Conservation (phyloP, 202 grass and related monocot genomes). For the Hordeum pubiflorum region DNA sequence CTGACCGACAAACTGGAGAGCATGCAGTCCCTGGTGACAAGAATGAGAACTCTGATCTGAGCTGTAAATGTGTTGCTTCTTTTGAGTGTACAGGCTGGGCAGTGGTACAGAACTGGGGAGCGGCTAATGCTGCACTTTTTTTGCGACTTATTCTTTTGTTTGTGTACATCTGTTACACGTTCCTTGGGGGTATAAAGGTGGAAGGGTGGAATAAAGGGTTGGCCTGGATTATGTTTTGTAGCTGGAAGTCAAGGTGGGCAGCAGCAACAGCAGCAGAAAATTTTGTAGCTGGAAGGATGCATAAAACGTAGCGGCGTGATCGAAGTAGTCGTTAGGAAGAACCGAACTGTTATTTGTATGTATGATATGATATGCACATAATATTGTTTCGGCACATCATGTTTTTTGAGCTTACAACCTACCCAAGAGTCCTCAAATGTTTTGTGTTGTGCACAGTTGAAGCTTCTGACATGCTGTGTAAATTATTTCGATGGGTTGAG, state of each 20-base stretch:
- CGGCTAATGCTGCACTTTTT: conserved; percentile 25
- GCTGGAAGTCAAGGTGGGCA: not conserved
- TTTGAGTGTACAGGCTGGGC: conserved; percentile 27
- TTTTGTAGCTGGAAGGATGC: not conserved
- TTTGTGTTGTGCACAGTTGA: no score
- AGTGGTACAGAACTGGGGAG: conserved; percentile 23
- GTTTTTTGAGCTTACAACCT: no score
- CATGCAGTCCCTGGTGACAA: conserved; percentile 74
- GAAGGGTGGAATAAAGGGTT: conserved; percentile 24
- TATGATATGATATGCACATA: not conserved
- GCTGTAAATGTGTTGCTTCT: conserved; percentile 14
- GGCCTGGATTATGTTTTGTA: conserved; percentile 36
- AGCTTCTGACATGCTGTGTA: no score
- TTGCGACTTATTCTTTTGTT: conserved; percentile 34
- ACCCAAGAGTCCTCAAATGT: no score
- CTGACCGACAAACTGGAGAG: conserved; percentile 69
- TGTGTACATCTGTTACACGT: conserved; percentile 35
- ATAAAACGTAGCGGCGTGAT: not conserved
- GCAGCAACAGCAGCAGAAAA: not conserved
- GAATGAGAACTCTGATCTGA: conserved; percentile 58
- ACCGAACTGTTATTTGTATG: not conserved
- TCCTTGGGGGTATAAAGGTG: conserved; percentile 30
- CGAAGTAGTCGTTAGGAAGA: not conserved
- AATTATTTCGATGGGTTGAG: no score
- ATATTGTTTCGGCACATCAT: not conserved